Evolutionary conservation across 306 rosid genomes (phyloP).

Genomic region (Fragaria nilgerrensis): DNA sequence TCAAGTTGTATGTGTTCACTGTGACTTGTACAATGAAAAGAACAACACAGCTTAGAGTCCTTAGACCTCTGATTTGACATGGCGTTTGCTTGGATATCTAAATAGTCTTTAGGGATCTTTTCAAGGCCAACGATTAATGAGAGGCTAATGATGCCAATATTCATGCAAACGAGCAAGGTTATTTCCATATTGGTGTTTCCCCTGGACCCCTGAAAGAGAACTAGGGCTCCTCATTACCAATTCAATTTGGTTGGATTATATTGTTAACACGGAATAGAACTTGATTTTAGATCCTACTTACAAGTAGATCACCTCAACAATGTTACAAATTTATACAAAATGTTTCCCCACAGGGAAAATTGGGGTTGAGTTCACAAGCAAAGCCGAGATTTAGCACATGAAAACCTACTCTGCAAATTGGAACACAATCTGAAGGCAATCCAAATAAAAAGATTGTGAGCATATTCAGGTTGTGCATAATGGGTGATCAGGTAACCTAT

Average conservation of each 20-base stretch:
- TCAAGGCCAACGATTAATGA: not conserved
- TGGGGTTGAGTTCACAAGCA: slow-evolving; percentile 9
- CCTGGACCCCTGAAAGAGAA: no score
- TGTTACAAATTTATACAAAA: not conserved
- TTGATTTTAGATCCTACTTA: not conserved
- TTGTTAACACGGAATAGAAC: no score
- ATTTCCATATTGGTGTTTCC: no score
- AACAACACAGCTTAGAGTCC: not conserved
- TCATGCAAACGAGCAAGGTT: not conserved
- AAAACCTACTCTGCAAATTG: slow-evolving; percentile 2
- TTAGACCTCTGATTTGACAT: not conserved
- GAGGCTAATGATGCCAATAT: not conserved
- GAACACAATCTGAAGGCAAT: not conserved
- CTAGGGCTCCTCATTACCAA: no score
- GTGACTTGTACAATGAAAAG: slow-evolving; percentile 1
- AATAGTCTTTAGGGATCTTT: not conserved
- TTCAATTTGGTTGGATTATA: no score
- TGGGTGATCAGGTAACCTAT: not conserved
- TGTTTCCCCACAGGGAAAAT: not conserved
- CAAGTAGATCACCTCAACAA: not conserved
- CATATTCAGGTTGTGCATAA: not conserved
- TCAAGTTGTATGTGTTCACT: slow-evolving; percentile 3
- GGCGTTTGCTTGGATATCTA: not conserved
- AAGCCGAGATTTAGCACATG: not conserved
- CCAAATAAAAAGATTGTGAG: not conserved